phyloP scores from a whole-genome alignment of 1,139 yeast genomes.

The Nakaseomyces sp. region DNA sequence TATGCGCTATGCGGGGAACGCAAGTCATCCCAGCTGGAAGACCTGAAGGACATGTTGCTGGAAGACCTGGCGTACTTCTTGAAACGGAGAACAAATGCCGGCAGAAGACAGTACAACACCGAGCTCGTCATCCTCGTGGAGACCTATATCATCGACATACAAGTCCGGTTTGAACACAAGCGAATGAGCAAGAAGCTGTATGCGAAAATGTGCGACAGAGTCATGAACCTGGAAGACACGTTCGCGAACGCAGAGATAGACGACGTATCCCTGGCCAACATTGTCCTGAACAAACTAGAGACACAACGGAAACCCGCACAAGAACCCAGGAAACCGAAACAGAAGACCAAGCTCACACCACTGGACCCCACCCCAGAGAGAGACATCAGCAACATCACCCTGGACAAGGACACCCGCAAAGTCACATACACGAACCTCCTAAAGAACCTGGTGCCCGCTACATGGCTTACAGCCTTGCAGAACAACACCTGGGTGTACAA shows the following conservation, averaged over 20 bases:
- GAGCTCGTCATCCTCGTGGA: constrained; percentile 5
- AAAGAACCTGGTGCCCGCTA: background rate
- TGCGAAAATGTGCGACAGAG: background rate
- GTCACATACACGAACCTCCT: background rate
- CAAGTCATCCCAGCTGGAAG: background rate
- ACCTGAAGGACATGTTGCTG: background rate
- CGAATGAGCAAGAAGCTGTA: background rate
- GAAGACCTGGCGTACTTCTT: background rate
- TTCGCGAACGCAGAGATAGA: background rate
- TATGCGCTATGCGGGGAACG: background rate
- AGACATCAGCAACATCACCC: background rate
- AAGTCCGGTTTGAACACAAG: background rate
- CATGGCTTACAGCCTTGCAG: background rate
- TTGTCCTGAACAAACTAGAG: background rate
- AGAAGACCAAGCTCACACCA: background rate
- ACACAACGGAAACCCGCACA: no score
- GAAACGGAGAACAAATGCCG: background rate
- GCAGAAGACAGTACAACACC: constrained; percentile 1
- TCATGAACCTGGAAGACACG: background rate
- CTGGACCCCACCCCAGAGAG: background rate
- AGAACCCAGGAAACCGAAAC: background rate
- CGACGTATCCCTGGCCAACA: background rate
- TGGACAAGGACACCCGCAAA: background rate
- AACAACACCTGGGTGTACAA: constrained; percentile 3
- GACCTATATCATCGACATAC: constrained; percentile 2